phyloP scores from a whole-genome alignment of 2,329 filamentous ascomycete species.

The Microdochium bolleyi region DNA sequence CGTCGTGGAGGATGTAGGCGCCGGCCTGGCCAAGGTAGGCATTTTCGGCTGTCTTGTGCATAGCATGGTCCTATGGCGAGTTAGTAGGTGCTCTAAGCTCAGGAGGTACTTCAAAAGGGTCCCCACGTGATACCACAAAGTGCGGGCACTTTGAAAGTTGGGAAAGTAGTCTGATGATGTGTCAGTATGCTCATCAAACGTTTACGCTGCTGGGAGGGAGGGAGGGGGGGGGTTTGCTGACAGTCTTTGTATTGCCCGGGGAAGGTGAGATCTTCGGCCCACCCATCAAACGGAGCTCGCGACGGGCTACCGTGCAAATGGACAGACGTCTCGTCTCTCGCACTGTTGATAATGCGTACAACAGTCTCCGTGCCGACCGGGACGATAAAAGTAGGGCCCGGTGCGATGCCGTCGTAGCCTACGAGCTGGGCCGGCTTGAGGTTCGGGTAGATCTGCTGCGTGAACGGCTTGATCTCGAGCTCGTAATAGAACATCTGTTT shows the following conservation, averaged over 20 bases:
- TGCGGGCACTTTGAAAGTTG: constrained; percentile 42
- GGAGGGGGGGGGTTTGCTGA: no score
- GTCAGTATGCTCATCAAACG: no score
- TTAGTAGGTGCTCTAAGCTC: no score
- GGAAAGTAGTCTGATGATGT: constrained; percentile 47
- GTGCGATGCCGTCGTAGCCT: constrained; percentile 46
- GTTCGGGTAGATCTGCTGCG: constrained; percentile 26
- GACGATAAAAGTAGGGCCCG: constrained; percentile 45
- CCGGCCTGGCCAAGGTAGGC: constrained; percentile 49
- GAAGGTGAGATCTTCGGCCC: constrained; percentile 42
- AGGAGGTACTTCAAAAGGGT: no score
- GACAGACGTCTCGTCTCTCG: constrained; percentile 31
- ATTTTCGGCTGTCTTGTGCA: constrained; percentile 40
- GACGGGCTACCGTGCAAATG: constrained; percentile 49
- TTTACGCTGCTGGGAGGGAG: no score
- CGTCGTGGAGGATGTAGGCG: constrained; percentile 45
- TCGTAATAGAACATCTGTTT: constrained; percentile 27
- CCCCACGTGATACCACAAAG: constrained; percentile 55
- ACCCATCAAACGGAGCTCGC: constrained; percentile 40
- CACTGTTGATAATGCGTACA: constrained; percentile 44
- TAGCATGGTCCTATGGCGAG: constrained; percentile 34
- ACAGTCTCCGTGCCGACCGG: constrained; percentile 40
- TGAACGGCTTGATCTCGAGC: constrained; percentile 21
- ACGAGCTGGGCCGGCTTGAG: constrained; percentile 19
- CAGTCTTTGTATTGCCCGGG: constrained; percentile 46